Percentiles rank a stretch among this genome's conserved stretches.
These are phyloP conservation scores for Cadophora malorum DNA, from an alignment of 2,329 filamentous ascomycete genomes.

Conservation along the genomic window DNA sequence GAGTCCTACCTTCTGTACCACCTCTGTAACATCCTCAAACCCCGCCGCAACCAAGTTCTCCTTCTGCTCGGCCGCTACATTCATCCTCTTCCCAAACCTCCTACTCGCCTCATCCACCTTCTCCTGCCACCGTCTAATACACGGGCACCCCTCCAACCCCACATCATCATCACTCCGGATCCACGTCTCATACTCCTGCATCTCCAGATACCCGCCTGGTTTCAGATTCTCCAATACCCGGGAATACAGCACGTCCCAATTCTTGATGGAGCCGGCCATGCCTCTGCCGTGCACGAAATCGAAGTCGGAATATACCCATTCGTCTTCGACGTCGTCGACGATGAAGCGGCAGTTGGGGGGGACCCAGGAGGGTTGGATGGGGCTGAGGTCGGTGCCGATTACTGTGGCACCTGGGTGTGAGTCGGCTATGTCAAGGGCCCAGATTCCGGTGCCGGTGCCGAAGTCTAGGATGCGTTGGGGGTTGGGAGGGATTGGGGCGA, in stretches of 20 bases:
- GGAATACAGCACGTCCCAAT: conserved; percentile 23
- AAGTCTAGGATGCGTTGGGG: conserved; percentile 16
- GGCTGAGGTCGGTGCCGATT: conserved; percentile 20
- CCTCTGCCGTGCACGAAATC: conserved; percentile 46
- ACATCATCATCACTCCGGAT: conserved; percentile 29
- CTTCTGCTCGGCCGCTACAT: conserved; percentile 26
- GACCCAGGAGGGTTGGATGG: conserved; percentile 30
- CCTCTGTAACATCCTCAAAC: conserved; percentile 48
- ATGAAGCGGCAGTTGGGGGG: conserved; percentile 43
- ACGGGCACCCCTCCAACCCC: conserved; percentile 18
- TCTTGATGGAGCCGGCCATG: conserved; percentile 24
- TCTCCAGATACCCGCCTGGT: conserved; percentile 31
- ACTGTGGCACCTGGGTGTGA: conserved; percentile 4
- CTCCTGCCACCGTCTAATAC: conserved; percentile 26
- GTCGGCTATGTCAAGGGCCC: conserved; percentile 24
- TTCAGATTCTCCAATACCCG: conserved; percentile 24
- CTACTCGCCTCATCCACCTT: conserved; percentile 23
- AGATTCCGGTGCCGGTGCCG: conserved; percentile 24
- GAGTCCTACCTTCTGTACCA: too few relatives aligned
- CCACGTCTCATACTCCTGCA: conserved; percentile 30
- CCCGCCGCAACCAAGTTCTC: conserved; percentile 45
- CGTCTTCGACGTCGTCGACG: conserved; percentile 43
- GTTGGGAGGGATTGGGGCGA: background rate
- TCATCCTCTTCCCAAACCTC: conserved; percentile 31
- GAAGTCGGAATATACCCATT: conserved; percentile 44